Percentiles rank a stretch among this genome's conserved stretches.
Evolutionary conservation across 148 eudicot species (phyloP).

Genomic region (Rhododendron ferrugineum): DNA sequence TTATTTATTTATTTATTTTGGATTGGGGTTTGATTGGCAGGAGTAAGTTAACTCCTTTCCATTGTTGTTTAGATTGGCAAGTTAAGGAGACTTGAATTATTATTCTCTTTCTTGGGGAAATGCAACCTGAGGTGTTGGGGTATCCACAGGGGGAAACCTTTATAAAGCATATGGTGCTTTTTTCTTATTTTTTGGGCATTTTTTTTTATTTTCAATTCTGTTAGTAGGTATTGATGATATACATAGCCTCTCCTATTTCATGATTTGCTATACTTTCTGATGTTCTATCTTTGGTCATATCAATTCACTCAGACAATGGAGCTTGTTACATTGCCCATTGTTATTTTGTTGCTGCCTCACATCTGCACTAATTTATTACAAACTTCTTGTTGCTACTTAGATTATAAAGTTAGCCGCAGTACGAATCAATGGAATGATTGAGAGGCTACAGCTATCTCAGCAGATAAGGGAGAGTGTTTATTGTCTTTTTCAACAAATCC

Average conservation of each 20-base stretch:
- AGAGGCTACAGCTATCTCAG: slow-evolving; percentile 70
- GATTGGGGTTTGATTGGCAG: not conserved
- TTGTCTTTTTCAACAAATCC: slow-evolving; percentile 77
- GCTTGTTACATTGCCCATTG: not conserved
- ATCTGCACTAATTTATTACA: not conserved
- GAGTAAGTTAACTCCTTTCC: not conserved
- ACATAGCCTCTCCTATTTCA: not conserved
- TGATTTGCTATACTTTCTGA: not conserved
- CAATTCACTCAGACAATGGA: not conserved
- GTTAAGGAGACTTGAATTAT: not conserved
- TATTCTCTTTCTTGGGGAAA: not conserved
- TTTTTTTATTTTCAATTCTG: not conserved
- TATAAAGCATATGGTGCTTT: not conserved
- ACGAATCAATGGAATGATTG: slow-evolving; percentile 89
- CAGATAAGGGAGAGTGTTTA: slow-evolving; percentile 76
- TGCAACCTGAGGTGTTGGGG: not conserved
- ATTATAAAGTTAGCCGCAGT: slow-evolving; percentile 93
- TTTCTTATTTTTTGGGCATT: not conserved
- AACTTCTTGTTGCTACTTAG: slow-evolving; percentile 27
- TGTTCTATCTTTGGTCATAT: not conserved
- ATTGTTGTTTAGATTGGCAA: not conserved
- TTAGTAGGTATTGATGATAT: not conserved
- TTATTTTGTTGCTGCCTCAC: not conserved
- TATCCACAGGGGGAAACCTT: not conserved
- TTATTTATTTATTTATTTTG: not conserved